These are phyloP conservation scores for Aspergillus fijiensis DNA, from an alignment of 2,329 filamentous ascomycete species.

Conservation along the genomic window DNA sequence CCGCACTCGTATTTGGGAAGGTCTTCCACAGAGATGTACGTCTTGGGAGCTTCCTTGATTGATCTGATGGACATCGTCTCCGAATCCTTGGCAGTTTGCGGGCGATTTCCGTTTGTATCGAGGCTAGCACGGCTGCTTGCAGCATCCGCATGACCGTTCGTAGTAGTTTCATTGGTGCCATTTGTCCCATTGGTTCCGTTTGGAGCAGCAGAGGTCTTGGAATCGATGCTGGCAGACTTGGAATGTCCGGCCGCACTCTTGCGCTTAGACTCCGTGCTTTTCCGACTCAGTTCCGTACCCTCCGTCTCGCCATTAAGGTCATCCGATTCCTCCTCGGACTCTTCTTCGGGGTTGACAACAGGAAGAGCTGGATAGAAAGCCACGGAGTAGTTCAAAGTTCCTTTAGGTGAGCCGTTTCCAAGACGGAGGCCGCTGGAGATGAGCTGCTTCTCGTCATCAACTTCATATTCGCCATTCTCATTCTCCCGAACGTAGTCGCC, in stretches of 20 bases:
- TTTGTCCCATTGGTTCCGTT: constrained; percentile 14
- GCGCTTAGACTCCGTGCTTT: constrained; percentile 32
- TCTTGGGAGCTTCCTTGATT: constrained; percentile 65
- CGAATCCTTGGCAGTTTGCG: constrained; percentile 43
- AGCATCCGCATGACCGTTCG: constrained; percentile 31
- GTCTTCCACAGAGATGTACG: constrained; percentile 76
- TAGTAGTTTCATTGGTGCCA: constrained; percentile 35
- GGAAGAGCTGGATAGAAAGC: constrained; percentile 90
- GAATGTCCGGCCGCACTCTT: constrained; percentile 23
- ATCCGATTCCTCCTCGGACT: constrained; percentile 50
- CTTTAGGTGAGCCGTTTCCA: constrained; percentile 72
- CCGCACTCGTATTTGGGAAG: constrained; percentile 83
- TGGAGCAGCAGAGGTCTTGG: constrained; percentile 25
- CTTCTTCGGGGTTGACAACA: constrained; percentile 79
- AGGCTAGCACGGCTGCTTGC: constrained; percentile 33
- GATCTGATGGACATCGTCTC: constrained; percentile 48
- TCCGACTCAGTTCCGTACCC: constrained; percentile 21
- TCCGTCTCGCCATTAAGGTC: constrained; percentile 30
- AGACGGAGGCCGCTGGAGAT: constrained; percentile 69
- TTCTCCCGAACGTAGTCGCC: constrained; percentile 77
- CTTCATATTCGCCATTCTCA: constrained; percentile 75
- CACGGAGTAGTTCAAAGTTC: constrained; percentile 75
- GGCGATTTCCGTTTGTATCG: constrained; percentile 37
- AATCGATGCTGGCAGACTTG: constrained; percentile 32
- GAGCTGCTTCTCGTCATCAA: constrained; percentile 71